phyloP scores from a whole-genome alignment of 1,284 basidiomycete genomes.

The Cerioporus squamosus region DNA sequence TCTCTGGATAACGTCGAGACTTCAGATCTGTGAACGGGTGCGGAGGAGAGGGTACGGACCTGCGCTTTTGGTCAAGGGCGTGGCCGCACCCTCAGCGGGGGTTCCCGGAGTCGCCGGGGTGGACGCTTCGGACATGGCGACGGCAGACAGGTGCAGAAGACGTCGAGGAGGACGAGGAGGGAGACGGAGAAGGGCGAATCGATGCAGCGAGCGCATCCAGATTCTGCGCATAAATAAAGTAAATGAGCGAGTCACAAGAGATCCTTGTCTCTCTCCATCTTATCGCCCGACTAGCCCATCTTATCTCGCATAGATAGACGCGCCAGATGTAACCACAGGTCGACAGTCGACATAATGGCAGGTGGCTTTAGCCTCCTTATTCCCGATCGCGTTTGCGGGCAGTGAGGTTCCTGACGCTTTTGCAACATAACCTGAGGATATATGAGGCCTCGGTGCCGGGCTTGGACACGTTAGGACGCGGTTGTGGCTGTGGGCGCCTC shows the following conservation, averaged over 20 bases:
- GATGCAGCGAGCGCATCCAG: conserved; percentile 25
- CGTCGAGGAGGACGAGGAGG: conserved; percentile 11
- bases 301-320: conserved; percentile 8
- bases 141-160: conserved; percentile 7
- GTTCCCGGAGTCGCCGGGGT: conserved; percentile 14
- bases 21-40: too few relatives aligned
- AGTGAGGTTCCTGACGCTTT: too few relatives aligned
- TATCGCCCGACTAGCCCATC: neutral
- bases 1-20: conserved; percentile 11
- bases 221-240: conserved; percentile 17
- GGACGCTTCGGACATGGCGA: conserved; percentile 30
- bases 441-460: too few relatives aligned
- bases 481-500: too few relatives aligned
- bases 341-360: too few relatives aligned
- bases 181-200: conserved; percentile 19
- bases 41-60: conserved; percentile 25
- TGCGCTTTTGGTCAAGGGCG: conserved; percentile 35
- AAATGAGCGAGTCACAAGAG: conserved; percentile 9
- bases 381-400: too few relatives aligned
- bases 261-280: too few relatives aligned
- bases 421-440: too few relatives aligned
- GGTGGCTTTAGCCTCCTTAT: too few relatives aligned
- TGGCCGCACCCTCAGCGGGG: conserved; percentile 21
- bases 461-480: too few relatives aligned
- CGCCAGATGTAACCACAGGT: neutral